These are phyloP conservation scores for Mucor indicus DNA, from an alignment of 371 early-diverging fungal species.

Conservation along the genomic window DNA sequence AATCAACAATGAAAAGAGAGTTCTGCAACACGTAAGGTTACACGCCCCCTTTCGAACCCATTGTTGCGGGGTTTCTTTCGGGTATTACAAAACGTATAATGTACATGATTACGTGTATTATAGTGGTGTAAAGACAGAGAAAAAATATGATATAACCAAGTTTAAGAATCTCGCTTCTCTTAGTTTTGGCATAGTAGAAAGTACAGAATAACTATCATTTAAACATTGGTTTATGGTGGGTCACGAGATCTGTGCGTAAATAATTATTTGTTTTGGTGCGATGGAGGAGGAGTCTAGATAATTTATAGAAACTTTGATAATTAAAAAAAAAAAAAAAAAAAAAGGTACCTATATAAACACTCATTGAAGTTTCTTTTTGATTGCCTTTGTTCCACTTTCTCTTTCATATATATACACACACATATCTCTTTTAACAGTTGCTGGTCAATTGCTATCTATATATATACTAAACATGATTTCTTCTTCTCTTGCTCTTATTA, in stretches of 20 bases:
- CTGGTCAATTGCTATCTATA: conserved; percentile 16
- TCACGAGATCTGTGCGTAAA: conserved; percentile 25
- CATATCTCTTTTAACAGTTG: conserved; percentile 6
- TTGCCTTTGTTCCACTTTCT: not conserved
- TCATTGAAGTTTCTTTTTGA: not conserved
- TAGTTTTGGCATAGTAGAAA: too few relatives aligned
- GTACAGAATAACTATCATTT: too few relatives aligned
- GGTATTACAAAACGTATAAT: too few relatives aligned
- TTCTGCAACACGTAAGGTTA: too few relatives aligned
- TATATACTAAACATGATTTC: not conserved
- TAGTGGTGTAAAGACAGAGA: too few relatives aligned
- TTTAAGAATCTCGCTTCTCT: too few relatives aligned
- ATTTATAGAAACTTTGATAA: not conserved
- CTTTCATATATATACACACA: not conserved
- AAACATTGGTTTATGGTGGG: too few relatives aligned
- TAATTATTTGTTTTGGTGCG: conserved; percentile 2
- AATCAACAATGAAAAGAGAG: too few relatives aligned
- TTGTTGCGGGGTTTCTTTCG: too few relatives aligned
- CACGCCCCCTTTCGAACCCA: too few relatives aligned
- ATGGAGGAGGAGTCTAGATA: not conserved
- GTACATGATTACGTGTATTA: too few relatives aligned
- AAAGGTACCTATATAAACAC: not conserved
- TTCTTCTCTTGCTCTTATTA: not conserved
- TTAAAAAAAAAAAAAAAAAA: not conserved
- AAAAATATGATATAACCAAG: too few relatives aligned